phyloP scores from a whole-genome alignment of 352 stramenopile species.

The Phytophthora macrochlamydospora region DNA sequence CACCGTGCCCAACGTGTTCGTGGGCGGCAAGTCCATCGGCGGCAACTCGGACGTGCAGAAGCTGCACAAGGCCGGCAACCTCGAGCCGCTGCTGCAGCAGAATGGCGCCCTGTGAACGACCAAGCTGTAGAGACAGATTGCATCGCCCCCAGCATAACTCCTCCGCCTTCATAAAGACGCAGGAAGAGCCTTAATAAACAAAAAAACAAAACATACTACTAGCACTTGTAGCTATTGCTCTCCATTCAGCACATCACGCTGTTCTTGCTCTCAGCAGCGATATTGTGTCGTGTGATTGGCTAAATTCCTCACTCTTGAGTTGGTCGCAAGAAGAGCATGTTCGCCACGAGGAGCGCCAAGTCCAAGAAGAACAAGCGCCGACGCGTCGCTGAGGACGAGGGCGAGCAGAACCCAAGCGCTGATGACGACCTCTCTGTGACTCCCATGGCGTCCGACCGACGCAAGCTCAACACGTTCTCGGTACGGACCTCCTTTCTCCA shows the following conservation, averaged over 20 bases:
- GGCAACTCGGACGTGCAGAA: constrained; percentile 95
- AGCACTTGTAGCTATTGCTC: no score
- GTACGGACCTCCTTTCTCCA: constrained; percentile 18
- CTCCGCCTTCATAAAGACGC: no score
- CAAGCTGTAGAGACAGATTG: constrained; percentile 21
- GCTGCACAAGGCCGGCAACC: constrained; percentile 85
- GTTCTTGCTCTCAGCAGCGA: constrained; percentile 6
- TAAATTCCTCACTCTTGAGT: constrained; percentile 8
- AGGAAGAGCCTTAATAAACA: not conserved
- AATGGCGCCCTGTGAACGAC: constrained; percentile 48
- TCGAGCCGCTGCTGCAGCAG: constrained; percentile 89
- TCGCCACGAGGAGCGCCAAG: constrained; percentile 41
- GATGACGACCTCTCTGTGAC: constrained; percentile 13
- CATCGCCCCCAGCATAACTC: no score
- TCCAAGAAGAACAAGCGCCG: constrained; percentile 58
- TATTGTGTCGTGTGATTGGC: constrained; percentile 5
- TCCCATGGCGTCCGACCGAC: constrained; percentile 7
- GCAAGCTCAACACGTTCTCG: constrained; percentile 65
- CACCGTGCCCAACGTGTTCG: constrained; percentile 98
- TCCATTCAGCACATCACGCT: no score
- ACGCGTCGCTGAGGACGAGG: constrained; percentile 45
- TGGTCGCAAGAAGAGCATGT: constrained; percentile 29
- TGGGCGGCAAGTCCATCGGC: constrained; percentile 94
- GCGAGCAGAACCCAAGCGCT: constrained; percentile 8
- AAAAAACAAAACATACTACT: not conserved